Base-by-base conservation (phyloP, 1,284 basidiomycete genomes). In the Calocybe gambosa region DNA sequence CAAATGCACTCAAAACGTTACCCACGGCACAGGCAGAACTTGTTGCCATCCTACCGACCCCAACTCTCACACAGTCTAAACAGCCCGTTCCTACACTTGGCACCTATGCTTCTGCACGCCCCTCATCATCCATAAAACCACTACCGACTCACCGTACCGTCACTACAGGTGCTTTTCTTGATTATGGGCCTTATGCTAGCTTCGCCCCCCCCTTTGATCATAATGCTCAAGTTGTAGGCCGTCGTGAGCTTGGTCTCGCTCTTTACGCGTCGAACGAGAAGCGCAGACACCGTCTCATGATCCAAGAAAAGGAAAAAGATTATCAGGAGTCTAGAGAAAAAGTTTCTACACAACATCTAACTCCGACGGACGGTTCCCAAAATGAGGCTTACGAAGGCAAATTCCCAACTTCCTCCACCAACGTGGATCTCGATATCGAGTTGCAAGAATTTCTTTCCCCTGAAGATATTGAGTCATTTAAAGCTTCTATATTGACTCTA, bases 131-230 rank as follows among this genome's bases (percentile, higher is more conserved):
- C 40, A 65, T 63, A 49, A 61, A 64, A 45, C 63, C 69, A 36
- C 62, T 69, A 29, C 70, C 74, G 5, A 62, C 68, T 0, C 66
- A 77, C 8, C 75, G 82, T 39, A 70, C 68, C 16, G 61, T 86
- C 33, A 74, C 77, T 39, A 71, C 77, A 26, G 85, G 83, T 42
- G 63, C 70, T 1, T 89, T 88, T 58, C 68, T 90, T 8, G 82
- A 89, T 59, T 90, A 90, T 58, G 87, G 88, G 0, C 71, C 74
- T 6, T 83, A 73, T 56, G 64, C 84, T 2, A 83, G 77, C 57
- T 90, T 90, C 62, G 86, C 86, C 0, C 87, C 87, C 1, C 68
- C 71, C 12, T 89, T 85, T 58, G 84, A 87, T 51, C 82, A 85
- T 54, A 80, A 84, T 45, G 80, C 80, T 7, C 71, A 75, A 34